phyloP scores from a whole-genome alignment of 768 basidiomycete species.

The Kwoniella botswanensis region DNA sequence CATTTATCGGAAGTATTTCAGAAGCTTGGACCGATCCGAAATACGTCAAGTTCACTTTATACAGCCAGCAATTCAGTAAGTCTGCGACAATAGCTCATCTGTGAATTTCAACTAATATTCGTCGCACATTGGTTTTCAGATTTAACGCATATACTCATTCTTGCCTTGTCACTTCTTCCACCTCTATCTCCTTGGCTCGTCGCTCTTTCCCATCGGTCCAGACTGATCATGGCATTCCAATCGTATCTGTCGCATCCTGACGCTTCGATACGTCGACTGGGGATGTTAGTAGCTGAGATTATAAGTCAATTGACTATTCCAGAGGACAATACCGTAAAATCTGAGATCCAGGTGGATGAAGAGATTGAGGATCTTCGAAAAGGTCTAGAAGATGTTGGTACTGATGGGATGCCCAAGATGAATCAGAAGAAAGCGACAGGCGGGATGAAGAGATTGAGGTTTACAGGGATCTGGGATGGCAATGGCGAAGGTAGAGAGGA shows the following conservation, averaged over 20 bases:
- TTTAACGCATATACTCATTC: constrained; percentile 72
- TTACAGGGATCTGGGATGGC: constrained; percentile 77
- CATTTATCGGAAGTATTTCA: constrained; percentile 58
- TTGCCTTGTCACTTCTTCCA: constrained; percentile 69
- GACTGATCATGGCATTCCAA: constrained; percentile 72
- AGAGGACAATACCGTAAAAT: constrained; percentile 5
- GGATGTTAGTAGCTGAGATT: constrained; percentile 89
- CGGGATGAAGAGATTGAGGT: constrained; percentile 67
- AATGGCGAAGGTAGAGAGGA: constrained; percentile 70
- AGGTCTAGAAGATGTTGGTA: constrained; percentile 45
- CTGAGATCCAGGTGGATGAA: constrained; percentile 11
- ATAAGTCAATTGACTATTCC: constrained; percentile 53
- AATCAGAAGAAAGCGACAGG: not conserved
- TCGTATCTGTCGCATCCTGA: constrained; percentile 80
- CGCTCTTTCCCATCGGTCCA: constrained; percentile 48
- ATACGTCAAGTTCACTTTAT: constrained; percentile 77
- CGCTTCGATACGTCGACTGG: constrained; percentile 75
- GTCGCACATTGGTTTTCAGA: constrained; percentile 62
- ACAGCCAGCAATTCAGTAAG: constrained; percentile 77
- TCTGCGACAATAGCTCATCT: constrained; percentile 2
- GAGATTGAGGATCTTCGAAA: constrained; percentile 47
- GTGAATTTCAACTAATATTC: not conserved
- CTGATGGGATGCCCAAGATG: constrained; percentile 3
- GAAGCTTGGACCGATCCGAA: constrained; percentile 76
- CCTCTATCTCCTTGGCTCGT: constrained; percentile 61